Conservation (phyloP, 2,329 filamentous ascomycete genomes). For the Alternaria rosae region DNA sequence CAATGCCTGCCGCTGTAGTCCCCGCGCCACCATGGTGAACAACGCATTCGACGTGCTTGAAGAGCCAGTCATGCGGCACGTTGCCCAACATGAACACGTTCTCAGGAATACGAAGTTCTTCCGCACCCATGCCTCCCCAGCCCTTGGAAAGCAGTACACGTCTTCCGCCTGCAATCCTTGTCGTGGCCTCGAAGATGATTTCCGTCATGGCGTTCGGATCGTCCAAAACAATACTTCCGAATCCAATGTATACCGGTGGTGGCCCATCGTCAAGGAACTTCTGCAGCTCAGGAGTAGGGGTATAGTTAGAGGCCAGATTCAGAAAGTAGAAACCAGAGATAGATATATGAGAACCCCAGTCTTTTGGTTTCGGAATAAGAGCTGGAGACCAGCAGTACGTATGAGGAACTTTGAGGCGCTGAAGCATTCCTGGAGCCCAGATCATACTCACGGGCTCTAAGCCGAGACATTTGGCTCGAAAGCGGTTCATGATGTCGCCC, state of each 20-base stretch:
- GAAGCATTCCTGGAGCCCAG: conserved; percentile 48
- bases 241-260: conserved; percentile 63
- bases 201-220: conserved; percentile 55
- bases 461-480: conserved; percentile 46
- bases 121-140: neutral
- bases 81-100: conserved; percentile 66
- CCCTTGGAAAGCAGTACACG: conserved; percentile 64
- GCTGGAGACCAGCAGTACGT: conserved; percentile 58
- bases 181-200: conserved; percentile 58
- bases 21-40: conserved; percentile 87
- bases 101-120: conserved; percentile 30
- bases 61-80: conserved; percentile 86
- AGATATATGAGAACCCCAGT: conserved; percentile 26
- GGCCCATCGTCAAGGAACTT: conserved; percentile 58
- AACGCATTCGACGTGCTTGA: conserved; percentile 77
- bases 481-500: conserved; percentile 57
- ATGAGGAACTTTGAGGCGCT: conserved; percentile 50
- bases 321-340: conserved; percentile 59
- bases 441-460: conserved; percentile 50
- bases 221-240: conserved; percentile 65
- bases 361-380: conserved; percentile 26
- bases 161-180: conserved; percentile 11
- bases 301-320: conserved; percentile 45
- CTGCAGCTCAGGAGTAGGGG: conserved; percentile 49
- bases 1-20: conserved; percentile 75